Base-by-base conservation (phyloP, 1,139 yeast species). In the Hyphopichia burtonii region DNA sequence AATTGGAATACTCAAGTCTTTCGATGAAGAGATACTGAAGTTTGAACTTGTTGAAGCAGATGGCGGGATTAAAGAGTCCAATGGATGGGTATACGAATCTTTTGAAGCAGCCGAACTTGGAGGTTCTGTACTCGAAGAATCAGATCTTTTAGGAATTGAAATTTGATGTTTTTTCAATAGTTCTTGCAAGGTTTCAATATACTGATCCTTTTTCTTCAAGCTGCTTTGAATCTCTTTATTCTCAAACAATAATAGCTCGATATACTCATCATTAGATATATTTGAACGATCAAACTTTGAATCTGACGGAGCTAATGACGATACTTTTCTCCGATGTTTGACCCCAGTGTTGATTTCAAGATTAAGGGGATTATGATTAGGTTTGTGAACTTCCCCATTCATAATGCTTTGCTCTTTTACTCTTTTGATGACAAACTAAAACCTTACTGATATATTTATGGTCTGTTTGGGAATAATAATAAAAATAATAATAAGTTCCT, bases 171-270 rank as follows among this genome's bases (percentile, higher is more conserved):
- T 42, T 23, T 43, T 43, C 34, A 52, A 43, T 35, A 47, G 43
- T 9, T 45, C 45, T 38, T 54, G 58, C 34, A 63, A 52, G n/a
- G 52, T 46, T 16, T 48, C 54, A 9, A 60, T 54, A 17, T 51
- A 33, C 15, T 44, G 40, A 39, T 53, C 55, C 27, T 52, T 51
- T 17, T 53, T 34, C 14, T 37, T 19, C 12, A 49, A 15, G 4
- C 45, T 25, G 25, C 55, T 49, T 31, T 56, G 56, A 14, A 71
- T 55, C 45, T 71, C 75, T 43, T 54, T 58, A 46, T 63, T 70
- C 45, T 72, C 77, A 46, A 66, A 67, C 30, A 65, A 40, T 34
- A 71, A 54, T 40, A 56, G 63, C 43, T 68, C 74, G 37, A 70
- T 68, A 46, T 50, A 70, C 40, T 70, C 68, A 10, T 46, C 47